phyloP scores from a whole-genome alignment of 2,329 filamentous ascomycete genomes.

The Paradendryphiella salina region DNA sequence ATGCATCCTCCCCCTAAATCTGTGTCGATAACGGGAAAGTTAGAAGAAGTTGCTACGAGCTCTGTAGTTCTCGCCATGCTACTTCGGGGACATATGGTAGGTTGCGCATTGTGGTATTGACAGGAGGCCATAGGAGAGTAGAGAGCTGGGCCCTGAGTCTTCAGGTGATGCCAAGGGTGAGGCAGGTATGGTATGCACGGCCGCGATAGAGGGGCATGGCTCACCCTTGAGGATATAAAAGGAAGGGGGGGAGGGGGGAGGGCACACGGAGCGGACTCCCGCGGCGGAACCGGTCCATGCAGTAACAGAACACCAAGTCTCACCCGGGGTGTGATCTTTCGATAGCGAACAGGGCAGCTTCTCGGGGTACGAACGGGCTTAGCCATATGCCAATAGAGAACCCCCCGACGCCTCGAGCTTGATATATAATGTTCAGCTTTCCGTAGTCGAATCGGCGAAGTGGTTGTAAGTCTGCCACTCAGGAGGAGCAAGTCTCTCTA shows the following conservation, averaged over 20 bases:
- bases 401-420: too few relatives aligned
- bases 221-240: constrained; percentile 1
- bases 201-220: not conserved
- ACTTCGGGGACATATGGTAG: not conserved
- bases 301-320: not conserved
- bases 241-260: not conserved
- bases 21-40: constrained; percentile 10
- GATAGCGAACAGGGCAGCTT: not conserved
- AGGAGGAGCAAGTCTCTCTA: not conserved
- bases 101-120: not conserved
- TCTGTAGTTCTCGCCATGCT: not conserved
- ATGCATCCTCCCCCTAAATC: constrained; percentile 4
- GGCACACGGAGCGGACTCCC: not conserved
- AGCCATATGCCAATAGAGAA: too few relatives aligned
- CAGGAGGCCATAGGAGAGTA: not conserved
- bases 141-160: not conserved
- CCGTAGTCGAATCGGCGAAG: too few relatives aligned
- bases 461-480: not conserved
- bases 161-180: not conserved
- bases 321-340: not conserved
- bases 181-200: not conserved
- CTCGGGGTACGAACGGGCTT: too few relatives aligned
- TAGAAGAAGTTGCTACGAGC: constrained; percentile 6
- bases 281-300: not conserved
- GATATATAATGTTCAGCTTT: too few relatives aligned